phyloP scores from a whole-genome alignment of 768 basidiomycete species.

The Phylloporus sp. region DNA sequence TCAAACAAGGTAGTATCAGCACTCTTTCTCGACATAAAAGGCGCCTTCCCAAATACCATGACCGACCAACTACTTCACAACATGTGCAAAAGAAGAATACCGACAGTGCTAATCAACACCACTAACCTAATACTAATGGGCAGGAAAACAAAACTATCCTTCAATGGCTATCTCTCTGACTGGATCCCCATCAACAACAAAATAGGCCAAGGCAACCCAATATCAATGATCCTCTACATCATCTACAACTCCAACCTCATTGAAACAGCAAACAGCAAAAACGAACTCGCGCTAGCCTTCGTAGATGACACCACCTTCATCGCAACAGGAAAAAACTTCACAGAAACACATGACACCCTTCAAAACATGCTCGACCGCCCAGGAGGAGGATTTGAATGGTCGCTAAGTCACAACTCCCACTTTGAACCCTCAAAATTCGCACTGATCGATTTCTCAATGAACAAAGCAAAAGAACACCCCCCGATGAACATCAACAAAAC shows the following conservation, averaged over 20 bases:
- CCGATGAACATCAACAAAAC: not conserved
- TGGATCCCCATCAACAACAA: slow-evolving; percentile 18
- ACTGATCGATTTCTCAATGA: slow-evolving; percentile 9
- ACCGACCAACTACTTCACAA: not conserved
- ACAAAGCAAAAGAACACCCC: not conserved
- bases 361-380: slow-evolving; percentile 22
- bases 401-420: slow-evolving; percentile 15
- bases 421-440: slow-evolving; percentile 21
- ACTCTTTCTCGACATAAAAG: not conserved
- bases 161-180: slow-evolving; percentile 19
- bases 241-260: slow-evolving; percentile 30
- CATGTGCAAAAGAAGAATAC: not conserved
- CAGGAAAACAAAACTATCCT: slow-evolving; percentile 6
- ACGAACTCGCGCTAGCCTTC: slow-evolving; percentile 24
- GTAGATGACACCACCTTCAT: slow-evolving; percentile 29
- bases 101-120: not conserved
- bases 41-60: not conserved
- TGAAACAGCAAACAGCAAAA: not conserved
- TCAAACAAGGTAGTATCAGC: not conserved
- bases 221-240: slow-evolving; percentile 28
- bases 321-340: slow-evolving; percentile 20
- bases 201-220: slow-evolving; percentile 32
- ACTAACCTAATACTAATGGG: slow-evolving; percentile 2
- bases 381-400: slow-evolving; percentile 18
- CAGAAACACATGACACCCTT: slow-evolving; percentile 14